These are phyloP conservation scores for Fusarium decemcellulare DNA, from an alignment of 2,329 filamentous ascomycete species.

Conservation along the genomic window DNA sequence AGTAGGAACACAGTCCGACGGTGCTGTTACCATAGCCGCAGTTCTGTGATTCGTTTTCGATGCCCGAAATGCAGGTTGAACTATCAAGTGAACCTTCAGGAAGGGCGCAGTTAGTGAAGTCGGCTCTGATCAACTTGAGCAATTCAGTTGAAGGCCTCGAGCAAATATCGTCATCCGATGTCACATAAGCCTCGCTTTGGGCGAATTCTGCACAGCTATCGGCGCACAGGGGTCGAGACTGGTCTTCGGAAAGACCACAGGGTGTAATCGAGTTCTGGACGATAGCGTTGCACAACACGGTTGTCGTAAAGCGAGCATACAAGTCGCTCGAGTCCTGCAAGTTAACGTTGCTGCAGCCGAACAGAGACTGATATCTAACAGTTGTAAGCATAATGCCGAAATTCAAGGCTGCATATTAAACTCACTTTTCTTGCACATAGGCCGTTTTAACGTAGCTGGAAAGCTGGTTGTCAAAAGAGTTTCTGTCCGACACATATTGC, in stretches of 20 bases:
- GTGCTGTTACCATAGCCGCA: slow-evolving; percentile 85
- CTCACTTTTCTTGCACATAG: slow-evolving; percentile 86
- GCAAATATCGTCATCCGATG: slow-evolving; percentile 82
- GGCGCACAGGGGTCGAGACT: slow-evolving; percentile 85
- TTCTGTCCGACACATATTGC: slow-evolving; percentile 80
- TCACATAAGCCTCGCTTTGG: slow-evolving; percentile 88
- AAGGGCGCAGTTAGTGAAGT: slow-evolving; percentile 91
- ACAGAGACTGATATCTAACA: slow-evolving; percentile 80
- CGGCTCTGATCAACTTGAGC: slow-evolving; percentile 85
- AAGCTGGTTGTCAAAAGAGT: slow-evolving; percentile 84
- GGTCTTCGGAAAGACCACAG: slow-evolving; percentile 76
- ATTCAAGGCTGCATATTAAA: slow-evolving; percentile 6
- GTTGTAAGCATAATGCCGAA: slow-evolving; percentile 21
- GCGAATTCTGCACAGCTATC: slow-evolving; percentile 90
- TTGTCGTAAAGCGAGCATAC: slow-evolving; percentile 95
- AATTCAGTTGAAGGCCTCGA: slow-evolving; percentile 75
- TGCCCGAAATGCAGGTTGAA: slow-evolving; percentile 81
- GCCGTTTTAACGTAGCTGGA: slow-evolving; percentile 78
- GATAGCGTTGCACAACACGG: slow-evolving; percentile 92
- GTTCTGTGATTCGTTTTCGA: slow-evolving; percentile 85
- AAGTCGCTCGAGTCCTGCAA: slow-evolving; percentile 83
- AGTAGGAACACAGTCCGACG: slow-evolving; percentile 89
- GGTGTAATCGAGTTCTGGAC: slow-evolving; percentile 86
- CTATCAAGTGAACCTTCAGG: slow-evolving; percentile 83
- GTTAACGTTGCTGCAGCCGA: slow-evolving; percentile 86